phyloP scores from a whole-genome alignment of 2,329 filamentous ascomycete species.

The Fusarium pseudoanthophilum region DNA sequence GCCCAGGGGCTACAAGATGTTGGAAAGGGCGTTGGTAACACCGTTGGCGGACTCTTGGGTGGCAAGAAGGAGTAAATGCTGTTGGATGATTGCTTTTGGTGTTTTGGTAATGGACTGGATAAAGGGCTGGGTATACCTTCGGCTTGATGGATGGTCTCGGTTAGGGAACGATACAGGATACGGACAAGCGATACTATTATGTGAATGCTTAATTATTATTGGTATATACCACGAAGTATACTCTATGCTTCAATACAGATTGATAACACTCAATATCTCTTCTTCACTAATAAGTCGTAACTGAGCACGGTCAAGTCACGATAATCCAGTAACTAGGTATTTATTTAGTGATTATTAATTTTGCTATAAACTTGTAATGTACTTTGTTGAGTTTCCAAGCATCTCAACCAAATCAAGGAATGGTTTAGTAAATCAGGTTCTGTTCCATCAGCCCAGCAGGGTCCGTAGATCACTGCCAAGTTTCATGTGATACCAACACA shows the following conservation, averaged over 20 bases:
- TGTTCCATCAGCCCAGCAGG: background rate
- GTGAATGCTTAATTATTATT: slow-evolving; percentile 11
- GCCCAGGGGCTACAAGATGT: slow-evolving; percentile 46
- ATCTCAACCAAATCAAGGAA: slow-evolving; percentile 9
- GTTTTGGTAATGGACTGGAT: slow-evolving; percentile 4
- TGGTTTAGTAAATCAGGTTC: background rate
- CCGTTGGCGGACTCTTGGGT: slow-evolving; percentile 51
- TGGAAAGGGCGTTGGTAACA: slow-evolving; percentile 20
- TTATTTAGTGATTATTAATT: background rate
- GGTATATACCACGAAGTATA: background rate
- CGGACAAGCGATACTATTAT: background rate
- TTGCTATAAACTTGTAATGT: background rate
- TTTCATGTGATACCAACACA: slow-evolving; percentile 1
- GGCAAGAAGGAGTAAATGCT: slow-evolving; percentile 44
- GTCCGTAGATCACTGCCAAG: background rate
- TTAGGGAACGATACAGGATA: background rate
- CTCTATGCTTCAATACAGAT: background rate
- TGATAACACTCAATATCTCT: too few relatives aligned
- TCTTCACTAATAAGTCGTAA: too few relatives aligned
- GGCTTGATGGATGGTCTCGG: background rate
- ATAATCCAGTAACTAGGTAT: background rate
- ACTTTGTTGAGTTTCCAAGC: background rate
- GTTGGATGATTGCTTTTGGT: background rate
- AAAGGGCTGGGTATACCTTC: background rate
- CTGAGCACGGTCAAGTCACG: too few relatives aligned